A percentile compares a stretch with the other conserved stretches of the same genome.
Evolutionary conservation across 2,329 filamentous ascomycete genomes (phyloP).

Genomic region (Ophiostoma australiae): DNA sequence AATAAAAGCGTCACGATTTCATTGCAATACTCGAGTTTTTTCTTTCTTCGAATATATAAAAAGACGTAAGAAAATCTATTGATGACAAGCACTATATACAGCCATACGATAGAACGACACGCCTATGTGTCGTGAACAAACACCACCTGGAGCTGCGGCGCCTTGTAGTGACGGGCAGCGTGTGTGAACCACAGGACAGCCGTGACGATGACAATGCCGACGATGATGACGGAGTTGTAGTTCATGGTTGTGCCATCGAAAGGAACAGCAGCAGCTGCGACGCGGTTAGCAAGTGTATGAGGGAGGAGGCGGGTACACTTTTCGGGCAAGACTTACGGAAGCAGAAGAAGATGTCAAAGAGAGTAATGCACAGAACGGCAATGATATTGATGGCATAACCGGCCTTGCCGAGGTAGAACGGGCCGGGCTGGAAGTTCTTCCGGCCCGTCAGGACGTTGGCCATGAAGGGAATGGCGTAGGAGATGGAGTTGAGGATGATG

Average conservation of each 20-base stretch:
- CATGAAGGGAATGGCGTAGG: slow-evolving; percentile 46
- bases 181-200: slow-evolving; percentile 44
- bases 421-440: slow-evolving; percentile 47
- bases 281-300: background rate
- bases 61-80: background rate
- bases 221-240: slow-evolving; percentile 52
- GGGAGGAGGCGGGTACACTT: too few species aligned
- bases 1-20: background rate
- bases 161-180: slow-evolving; percentile 9
- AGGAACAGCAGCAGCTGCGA: slow-evolving; percentile 13
- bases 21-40: background rate
- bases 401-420: slow-evolving; percentile 50
- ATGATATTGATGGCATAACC: slow-evolving; percentile 47
- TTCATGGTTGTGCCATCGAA: slow-evolving; percentile 39
- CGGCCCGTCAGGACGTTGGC: slow-evolving; percentile 51
- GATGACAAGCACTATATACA: background rate
- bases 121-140: slow-evolving; percentile 14
- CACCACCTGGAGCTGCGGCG: slow-evolving; percentile 10
- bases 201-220: slow-evolving; percentile 45
- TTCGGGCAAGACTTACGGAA: slow-evolving; percentile 44
- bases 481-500: slow-evolving; percentile 52
- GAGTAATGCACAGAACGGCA: slow-evolving; percentile 48
- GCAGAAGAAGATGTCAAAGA: slow-evolving; percentile 57
- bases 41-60: background rate
- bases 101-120: background rate